Percentiles rank a stretch among this genome's conserved stretches.
These are phyloP conservation scores for Trypanosoma rangeli DNA, from an alignment of 208 protist species.

Conservation along the genomic window DNA sequence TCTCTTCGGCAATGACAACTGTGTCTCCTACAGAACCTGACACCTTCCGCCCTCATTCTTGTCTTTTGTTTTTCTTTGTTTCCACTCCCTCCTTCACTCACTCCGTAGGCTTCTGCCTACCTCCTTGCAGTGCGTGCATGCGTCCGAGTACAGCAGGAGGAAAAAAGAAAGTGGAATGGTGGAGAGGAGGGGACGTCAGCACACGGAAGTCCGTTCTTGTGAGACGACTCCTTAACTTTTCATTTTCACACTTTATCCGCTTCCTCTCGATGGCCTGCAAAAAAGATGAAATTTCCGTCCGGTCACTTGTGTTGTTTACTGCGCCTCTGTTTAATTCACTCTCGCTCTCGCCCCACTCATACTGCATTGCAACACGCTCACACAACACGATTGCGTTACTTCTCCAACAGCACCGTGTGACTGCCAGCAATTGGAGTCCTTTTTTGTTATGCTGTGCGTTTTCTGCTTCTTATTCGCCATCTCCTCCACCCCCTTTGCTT, in stretches of 20 bases:
- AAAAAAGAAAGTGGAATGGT: constrained; percentile 4
- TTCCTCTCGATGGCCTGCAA: not conserved
- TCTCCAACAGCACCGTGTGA: no score
- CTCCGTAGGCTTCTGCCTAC: not conserved
- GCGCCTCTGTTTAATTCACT: no score
- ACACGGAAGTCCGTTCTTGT: not conserved
- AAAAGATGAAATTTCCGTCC: not conserved
- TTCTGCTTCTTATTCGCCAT: no score
- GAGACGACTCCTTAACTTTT: not conserved
- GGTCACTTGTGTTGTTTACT: not conserved
- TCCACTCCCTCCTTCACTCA: not conserved
- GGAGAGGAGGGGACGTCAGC: not conserved
- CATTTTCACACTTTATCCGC: not conserved
- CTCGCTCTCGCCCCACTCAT: no score
- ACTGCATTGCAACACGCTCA: no score
- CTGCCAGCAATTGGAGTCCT: no score
- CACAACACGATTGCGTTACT: no score
- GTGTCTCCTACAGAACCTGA: not conserved
- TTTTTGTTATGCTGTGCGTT: no score
- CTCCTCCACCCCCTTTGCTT: no score
- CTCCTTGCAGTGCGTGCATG: not conserved
- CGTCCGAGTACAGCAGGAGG: not conserved
- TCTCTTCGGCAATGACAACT: not conserved
- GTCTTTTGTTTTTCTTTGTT: not conserved
- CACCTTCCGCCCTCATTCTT: not conserved